Conservation (phyloP, 2,329 filamentous ascomycete genomes). For the Colletotrichum magnum region DNA sequence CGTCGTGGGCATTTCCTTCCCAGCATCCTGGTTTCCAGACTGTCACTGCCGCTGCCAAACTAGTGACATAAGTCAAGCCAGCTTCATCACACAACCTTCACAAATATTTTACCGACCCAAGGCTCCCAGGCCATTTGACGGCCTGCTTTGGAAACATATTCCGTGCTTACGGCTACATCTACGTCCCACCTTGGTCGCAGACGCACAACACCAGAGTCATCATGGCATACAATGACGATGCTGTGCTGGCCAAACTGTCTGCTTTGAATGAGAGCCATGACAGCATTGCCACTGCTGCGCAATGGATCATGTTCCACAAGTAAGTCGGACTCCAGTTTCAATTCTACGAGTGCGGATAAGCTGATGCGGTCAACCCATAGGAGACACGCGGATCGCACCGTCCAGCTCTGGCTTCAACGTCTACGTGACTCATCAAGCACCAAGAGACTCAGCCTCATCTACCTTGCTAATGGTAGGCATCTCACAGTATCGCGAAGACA, state of each 20-base stretch:
- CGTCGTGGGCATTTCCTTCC: conserved; percentile 2
- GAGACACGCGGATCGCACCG: conserved; percentile 92
- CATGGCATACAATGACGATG: conserved; percentile 98
- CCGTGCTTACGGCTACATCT: conserved; percentile 13
- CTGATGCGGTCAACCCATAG: conserved; percentile 60
- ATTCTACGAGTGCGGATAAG: conserved; percentile 24
- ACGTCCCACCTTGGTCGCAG: conserved; percentile 8
- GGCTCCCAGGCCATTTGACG: background rate
- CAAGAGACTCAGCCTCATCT: conserved; percentile 91
- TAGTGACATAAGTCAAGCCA: conserved; percentile 24
- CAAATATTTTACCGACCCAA: background rate
- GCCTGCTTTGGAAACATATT: background rate
- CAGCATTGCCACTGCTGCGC: conserved; percentile 93
- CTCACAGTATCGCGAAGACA: background rate
- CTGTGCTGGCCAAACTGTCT: conserved; percentile 93
- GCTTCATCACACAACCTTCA: background rate
- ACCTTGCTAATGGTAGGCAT: conserved; percentile 89
- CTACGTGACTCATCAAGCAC: conserved; percentile 88
- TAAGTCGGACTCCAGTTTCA: conserved; percentile 8
- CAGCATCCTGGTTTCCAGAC: conserved; percentile 9
- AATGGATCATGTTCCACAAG: conserved; percentile 99
- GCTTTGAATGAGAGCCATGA: conserved; percentile 98
- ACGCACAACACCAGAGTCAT: conserved; percentile 37
- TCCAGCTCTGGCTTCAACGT: conserved; percentile 90
- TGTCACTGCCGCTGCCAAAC: background rate